These are phyloP conservation scores for Neoscytalidium dimidiatum DNA, from an alignment of 2,329 filamentous ascomycete genomes.

Conservation along the genomic window DNA sequence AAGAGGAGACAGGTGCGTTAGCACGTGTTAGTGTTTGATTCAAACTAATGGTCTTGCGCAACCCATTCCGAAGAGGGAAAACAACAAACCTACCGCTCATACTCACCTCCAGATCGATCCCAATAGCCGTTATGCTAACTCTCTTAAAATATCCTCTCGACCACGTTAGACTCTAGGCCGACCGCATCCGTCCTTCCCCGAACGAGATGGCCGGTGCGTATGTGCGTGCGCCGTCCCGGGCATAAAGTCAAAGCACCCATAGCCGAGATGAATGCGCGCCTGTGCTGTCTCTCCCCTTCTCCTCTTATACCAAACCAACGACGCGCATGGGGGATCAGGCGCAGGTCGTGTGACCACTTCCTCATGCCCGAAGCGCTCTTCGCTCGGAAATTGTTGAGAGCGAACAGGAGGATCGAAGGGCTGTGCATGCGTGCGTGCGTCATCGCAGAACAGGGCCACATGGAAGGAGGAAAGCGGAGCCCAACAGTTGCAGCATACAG, in stretches of 20 bases:
- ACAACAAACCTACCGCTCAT: too few species aligned
- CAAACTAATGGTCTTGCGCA: too few species aligned
- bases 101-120: too few species aligned
- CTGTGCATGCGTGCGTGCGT: background rate
- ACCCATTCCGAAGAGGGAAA: too few species aligned
- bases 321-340: background rate
- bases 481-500: too few species aligned
- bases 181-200: background rate
- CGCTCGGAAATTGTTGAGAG: constrained; percentile 6
- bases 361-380: too few species aligned
- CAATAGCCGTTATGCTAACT: too few species aligned
- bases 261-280: constrained; percentile 8
- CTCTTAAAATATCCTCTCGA: background rate
- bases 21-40: too few species aligned
- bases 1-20: too few species aligned
- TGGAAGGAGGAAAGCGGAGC: too few species aligned
- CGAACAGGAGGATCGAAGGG: background rate
- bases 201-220: constrained; percentile 3
- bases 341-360: constrained; percentile 13
- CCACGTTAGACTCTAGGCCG: background rate
- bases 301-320: background rate
- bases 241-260: background rate
- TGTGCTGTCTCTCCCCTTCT: background rate
- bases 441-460: background rate
- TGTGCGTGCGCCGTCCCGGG: background rate